Evolutionary conservation across 1,139 yeast genomes (phyloP).

Genomic region (Yamadazyma atlantica): DNA sequence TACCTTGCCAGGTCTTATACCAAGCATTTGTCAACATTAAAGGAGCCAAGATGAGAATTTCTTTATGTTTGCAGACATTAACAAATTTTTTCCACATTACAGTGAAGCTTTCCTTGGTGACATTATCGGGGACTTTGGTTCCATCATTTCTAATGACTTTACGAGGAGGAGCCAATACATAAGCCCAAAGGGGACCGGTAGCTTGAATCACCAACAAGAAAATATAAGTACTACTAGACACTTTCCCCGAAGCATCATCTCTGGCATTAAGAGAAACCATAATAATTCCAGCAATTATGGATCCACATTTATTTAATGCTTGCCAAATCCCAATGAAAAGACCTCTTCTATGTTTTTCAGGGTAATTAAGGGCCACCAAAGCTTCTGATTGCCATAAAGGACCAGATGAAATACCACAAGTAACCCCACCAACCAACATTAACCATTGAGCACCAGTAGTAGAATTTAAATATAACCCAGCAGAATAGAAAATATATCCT

Average conservation of each 20-base stretch:
- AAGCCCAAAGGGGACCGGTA: conserved; percentile 17
- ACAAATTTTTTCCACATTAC: conserved; percentile 10
- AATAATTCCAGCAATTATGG: conserved; percentile 21
- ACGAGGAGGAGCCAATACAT: conserved; percentile 20
- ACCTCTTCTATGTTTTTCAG: conserved; percentile 19
- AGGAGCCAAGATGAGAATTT: conserved; percentile 8
- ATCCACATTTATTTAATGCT: conserved; percentile 19
- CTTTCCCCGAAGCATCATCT: conserved; percentile 14
- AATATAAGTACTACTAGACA: conserved; percentile 21
- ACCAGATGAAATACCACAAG: conserved; percentile 20
- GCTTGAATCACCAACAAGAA: conserved; percentile 21
- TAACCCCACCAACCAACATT: conserved; percentile 19
- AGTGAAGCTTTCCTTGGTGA: conserved; percentile 9
- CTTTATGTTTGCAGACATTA: conserved; percentile 11
- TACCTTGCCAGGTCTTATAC: conserved; percentile 21
- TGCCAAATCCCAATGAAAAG: conserved; percentile 24
- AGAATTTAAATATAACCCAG: conserved; percentile 22
- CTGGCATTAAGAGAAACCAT: conserved; percentile 17
- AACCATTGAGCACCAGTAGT: conserved; percentile 21
- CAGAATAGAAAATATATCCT: conserved; percentile 22
- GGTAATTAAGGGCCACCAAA: conserved; percentile 20
- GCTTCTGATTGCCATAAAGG: conserved; percentile 24
- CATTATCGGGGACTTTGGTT: conserved; percentile 13
- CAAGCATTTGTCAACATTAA: conserved; percentile 14
- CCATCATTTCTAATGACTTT: conserved; percentile 18